Percentiles rank a stretch among this genome's conserved stretches.
Evolutionary conservation across 164 flowering plant species (phyloP).

Genomic region (Vitis labrusca): DNA sequence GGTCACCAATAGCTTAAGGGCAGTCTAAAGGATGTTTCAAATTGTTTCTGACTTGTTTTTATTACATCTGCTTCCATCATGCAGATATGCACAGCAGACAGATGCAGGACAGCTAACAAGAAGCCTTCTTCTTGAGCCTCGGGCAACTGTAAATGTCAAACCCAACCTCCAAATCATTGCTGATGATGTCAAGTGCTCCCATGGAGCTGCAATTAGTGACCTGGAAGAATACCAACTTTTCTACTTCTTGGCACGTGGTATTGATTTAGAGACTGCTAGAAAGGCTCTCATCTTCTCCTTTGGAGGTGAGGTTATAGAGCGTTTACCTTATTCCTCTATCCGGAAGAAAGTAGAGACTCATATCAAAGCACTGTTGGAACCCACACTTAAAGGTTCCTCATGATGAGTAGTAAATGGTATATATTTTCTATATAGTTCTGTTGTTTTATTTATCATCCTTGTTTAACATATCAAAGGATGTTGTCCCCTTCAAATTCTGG

Average conservation of each 20-base stretch:
- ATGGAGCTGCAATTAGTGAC: constrained; percentile 95
- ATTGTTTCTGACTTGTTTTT: not conserved
- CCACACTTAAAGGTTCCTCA: constrained; percentile 11
- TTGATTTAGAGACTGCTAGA: constrained; percentile 66
- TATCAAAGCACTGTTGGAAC: constrained; percentile 49
- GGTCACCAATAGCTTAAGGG: not conserved
- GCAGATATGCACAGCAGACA: constrained; percentile 88
- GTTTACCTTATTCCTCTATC: constrained; percentile 43
- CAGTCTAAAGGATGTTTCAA: not conserved
- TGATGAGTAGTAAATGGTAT: not conserved
- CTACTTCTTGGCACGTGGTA: constrained; percentile 81
- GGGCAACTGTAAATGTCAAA: constrained; percentile 82
- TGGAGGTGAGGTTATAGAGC: constrained; percentile 75
- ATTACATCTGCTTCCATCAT: constrained; percentile 5
- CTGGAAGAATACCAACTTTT: constrained; percentile 85
- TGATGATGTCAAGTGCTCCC: constrained; percentile 92
- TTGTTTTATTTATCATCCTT: not conserved
- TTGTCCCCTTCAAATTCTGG: no score
- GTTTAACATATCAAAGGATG: not conserved
- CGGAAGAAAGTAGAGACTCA: constrained; percentile 51
- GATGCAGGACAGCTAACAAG: constrained; percentile 92
- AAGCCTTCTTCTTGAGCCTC: constrained; percentile 81
- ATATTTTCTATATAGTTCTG: not conserved
- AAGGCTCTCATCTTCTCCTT: constrained; percentile 80
- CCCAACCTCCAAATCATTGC: constrained; percentile 94